These are phyloP conservation scores for Abrus precatorius DNA, from an alignment of 306 rosid species.

Conservation along the genomic window DNA sequence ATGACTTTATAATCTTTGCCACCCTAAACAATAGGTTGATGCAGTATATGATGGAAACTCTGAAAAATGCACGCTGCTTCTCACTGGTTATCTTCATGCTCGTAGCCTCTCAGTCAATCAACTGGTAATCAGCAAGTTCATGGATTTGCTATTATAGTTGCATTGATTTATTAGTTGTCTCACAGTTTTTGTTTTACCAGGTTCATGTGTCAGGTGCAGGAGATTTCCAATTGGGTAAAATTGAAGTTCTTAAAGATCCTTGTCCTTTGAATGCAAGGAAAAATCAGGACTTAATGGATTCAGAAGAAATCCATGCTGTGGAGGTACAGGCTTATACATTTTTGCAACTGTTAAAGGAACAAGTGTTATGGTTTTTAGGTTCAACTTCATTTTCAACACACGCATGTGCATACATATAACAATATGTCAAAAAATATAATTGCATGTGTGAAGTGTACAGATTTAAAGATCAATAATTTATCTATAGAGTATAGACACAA, in stretches of 20 bases:
- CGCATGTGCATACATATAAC: neutral
- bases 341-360: constrained; percentile 10
- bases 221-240: constrained; percentile 80
- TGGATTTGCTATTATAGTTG: constrained; percentile 39
- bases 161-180: constrained; percentile 43
- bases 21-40: constrained; percentile 66
- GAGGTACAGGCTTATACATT: constrained; percentile 62
- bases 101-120: constrained; percentile 87
- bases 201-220: constrained; percentile 98
- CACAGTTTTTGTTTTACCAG: constrained; percentile 58
- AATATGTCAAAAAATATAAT: neutral
- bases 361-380: neutral
- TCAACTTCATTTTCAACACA: neutral
- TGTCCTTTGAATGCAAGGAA: constrained; percentile 76
- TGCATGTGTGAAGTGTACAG: neutral
- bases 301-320: constrained; percentile 58
- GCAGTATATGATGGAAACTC: constrained; percentile 53
- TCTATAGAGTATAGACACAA: neutral
- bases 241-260: constrained; percentile 88
- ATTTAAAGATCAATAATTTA: neutral
- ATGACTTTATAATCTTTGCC: constrained; percentile 21
- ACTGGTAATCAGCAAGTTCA: constrained; percentile 65
- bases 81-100: constrained; percentile 83
- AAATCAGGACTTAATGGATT: constrained; percentile 77
- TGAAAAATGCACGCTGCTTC: constrained; percentile 73